phyloP scores from a whole-genome alignment of 495 filamentous ascomycete species.

The Penicillium crystallinum region DNA sequence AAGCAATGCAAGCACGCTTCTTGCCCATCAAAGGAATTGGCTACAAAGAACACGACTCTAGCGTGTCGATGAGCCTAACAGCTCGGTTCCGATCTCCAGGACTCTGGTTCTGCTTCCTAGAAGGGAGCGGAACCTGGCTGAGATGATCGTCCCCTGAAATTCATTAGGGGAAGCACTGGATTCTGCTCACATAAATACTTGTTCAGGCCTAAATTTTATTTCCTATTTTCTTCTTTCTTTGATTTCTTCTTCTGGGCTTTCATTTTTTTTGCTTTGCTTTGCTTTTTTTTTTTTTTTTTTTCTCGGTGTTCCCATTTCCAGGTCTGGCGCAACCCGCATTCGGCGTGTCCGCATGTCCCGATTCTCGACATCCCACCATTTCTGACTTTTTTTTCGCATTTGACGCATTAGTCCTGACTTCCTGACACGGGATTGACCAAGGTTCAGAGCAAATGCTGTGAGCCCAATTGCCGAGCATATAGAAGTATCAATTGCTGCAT shows the following conservation, averaged over 20 bases:
- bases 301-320: conserved; percentile 12
- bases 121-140: neutral
- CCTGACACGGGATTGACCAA: neutral
- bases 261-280: neutral
- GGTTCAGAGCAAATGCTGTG: conserved; percentile 11
- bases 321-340: conserved; percentile 18
- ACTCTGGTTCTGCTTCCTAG: neutral
- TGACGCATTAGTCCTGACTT: neutral
- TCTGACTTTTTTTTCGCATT: neutral
- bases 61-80: neutral
- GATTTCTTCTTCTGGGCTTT: neutral
- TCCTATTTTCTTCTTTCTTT: neutral
- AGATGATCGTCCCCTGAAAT: conserved; percentile 2
- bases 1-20: conserved; percentile 13
- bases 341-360: conserved; percentile 22
- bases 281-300: conserved; percentile 10
- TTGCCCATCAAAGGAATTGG: conserved; percentile 1
- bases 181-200: conserved; percentile 5
- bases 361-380: conserved; percentile 14
- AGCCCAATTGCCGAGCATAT: conserved; percentile 3
- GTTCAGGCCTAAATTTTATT: neutral
- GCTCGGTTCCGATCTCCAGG: neutral
- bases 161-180: neutral
- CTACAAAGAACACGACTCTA: conserved; percentile 8
- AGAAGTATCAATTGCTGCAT: conserved; percentile 3